Evolutionary conservation across 2,329 filamentous ascomycete genomes (phyloP), one percentile per base, ranked within the genome.

Genomic region (Xylariomycetidae sp.): DNA sequence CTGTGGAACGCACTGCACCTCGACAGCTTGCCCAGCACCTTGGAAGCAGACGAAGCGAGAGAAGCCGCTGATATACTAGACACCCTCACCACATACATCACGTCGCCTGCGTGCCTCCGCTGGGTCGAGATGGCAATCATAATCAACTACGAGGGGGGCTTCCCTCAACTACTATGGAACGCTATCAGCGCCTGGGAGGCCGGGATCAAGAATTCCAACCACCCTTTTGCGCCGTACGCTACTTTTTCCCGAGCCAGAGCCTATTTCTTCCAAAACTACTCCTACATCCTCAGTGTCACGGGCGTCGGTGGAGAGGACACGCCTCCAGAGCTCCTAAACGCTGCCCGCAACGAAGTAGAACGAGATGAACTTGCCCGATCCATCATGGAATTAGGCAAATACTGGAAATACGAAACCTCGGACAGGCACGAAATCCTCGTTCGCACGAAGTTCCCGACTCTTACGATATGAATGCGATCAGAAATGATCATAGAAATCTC

Each of bases 41-140:
- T 29, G 4, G 33, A 42, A 19, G 13, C 13, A 1, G 17, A 35
- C n/a, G 42, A 44, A 30, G 25, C 25, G 12, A 14, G 10, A 8
- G 25, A 27, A 15, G 25, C 13, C 8, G 13, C 9, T 8, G 7
- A 27, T 8, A 27, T 27, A 12, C 34, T 42, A 7, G 25, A 19
- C 9, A 38, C 27, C 8, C 14, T 44, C 12, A 25, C 25, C 5
- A 30, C 38, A 6, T 42, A 36, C 32, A 44, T 44, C 25, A 24
- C 25, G 13, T 35, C 33, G 18, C 27, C 36, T 10, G 30, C 32
- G 1, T 40, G 42, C 9, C 18, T 42, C 8, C 42, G 36, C 22
- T 42, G 42, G 37, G 23, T 44, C 19, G 39, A 39, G 28, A 26
- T 14, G 10, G 42, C 32, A 5, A 40, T 44, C 10, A 33, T 44